A percentile compares a stretch with the other conserved stretches of the same genome.
phyloP scores from a whole-genome alignment of 768 basidiomycete species.

The Amylocystis lapponica region DNA sequence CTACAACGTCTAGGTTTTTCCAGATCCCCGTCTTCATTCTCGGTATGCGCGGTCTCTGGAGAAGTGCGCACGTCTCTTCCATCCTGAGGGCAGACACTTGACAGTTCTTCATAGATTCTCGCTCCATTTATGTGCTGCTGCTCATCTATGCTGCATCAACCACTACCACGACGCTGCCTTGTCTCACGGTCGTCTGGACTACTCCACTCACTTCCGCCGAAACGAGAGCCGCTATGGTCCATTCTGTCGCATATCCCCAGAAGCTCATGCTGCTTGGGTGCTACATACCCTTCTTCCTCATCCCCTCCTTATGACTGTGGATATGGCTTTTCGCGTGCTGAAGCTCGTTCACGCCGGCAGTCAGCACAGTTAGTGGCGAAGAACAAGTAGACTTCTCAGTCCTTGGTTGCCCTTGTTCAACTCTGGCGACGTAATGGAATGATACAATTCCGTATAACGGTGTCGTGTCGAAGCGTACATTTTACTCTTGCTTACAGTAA shows the following conservation, averaged over 20 bases:
- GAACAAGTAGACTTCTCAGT: too few species aligned
- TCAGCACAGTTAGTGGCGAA: neutral
- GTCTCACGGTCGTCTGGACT: slow-evolving; percentile 53
- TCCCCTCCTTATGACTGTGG: slow-evolving; percentile 72
- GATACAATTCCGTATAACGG: too few species aligned
- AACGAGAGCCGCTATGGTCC: slow-evolving; percentile 24
- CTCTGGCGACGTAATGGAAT: too few species aligned
- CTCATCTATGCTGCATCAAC: slow-evolving; percentile 75
- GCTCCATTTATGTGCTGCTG: slow-evolving; percentile 54
- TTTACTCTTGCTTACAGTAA: too few species aligned
- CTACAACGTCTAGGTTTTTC: slow-evolving; percentile 40
- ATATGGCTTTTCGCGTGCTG: slow-evolving; percentile 46
- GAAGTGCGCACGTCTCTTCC: slow-evolving; percentile 30
- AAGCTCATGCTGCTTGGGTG: slow-evolving; percentile 52
- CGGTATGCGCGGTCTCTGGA: slow-evolving; percentile 56
- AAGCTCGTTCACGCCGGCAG: slow-evolving; percentile 9
- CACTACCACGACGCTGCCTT: slow-evolving; percentile 71
- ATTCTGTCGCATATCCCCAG: slow-evolving; percentile 46
- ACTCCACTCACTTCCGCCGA: slow-evolving; percentile 38
- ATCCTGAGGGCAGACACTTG: neutral
- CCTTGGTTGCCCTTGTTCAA: too few species aligned
- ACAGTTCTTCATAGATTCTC: slow-evolving; percentile 34
- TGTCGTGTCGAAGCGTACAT: too few species aligned
- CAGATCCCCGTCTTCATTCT: slow-evolving; percentile 76
- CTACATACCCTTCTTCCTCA: slow-evolving; percentile 71